phyloP scores from a whole-genome alignment of 1,284 basidiomycete genomes.

The Xerocomus nothofagi region DNA sequence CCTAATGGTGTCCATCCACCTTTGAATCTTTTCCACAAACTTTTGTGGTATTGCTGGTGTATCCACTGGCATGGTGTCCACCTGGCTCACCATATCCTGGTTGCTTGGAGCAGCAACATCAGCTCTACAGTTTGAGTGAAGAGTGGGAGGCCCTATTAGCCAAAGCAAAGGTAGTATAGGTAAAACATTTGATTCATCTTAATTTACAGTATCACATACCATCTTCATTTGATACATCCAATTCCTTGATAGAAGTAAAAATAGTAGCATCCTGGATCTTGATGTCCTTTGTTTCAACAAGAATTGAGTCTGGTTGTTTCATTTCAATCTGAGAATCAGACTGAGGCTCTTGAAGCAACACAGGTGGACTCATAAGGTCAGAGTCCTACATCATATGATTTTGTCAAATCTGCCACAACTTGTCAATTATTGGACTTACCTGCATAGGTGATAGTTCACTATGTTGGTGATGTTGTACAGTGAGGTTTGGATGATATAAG shows the following conservation, averaged over 20 bases:
- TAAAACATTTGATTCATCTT: neutral
- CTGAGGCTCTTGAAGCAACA: neutral
- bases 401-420: neutral
- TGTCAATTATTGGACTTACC: conserved; percentile 1
- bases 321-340: rapidly evolving
- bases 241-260: neutral
- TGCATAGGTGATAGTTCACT: neutral
- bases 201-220: neutral
- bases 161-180: neutral
- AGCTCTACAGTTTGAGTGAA: neutral
- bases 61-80: too few relatives aligned
- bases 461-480: neutral
- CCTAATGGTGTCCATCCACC: conserved; percentile 16
- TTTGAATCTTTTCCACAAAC: conserved; percentile 3
- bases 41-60: rapidly evolving
- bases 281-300: neutral
- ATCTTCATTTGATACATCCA: neutral
- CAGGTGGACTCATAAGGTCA: rapidly evolving
- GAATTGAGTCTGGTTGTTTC: neutral
- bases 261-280: neutral
- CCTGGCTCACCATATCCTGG: neutral
- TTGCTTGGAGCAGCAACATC: neutral
- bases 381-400: neutral
- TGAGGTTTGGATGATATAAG: neutral
- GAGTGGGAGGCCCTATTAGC: neutral